phyloP scores from a whole-genome alignment of 768 basidiomycete species.

The Russula virescens region DNA sequence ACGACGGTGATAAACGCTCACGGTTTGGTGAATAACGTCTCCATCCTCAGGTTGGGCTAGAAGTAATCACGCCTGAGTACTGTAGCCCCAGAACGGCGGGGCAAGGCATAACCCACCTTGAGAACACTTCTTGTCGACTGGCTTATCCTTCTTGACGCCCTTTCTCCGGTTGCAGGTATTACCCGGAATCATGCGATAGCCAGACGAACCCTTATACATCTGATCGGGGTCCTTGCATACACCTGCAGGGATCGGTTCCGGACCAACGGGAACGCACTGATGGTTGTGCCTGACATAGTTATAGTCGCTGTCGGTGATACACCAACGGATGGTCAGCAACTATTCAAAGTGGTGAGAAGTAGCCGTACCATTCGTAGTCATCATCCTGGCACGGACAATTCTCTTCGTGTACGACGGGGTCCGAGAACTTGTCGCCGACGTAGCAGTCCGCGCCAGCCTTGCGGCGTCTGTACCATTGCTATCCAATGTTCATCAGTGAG shows the following conservation, averaged over 20 bases:
- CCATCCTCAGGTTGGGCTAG: conserved; percentile 79
- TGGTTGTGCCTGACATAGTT: conserved; percentile 74
- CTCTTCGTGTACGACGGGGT: conserved; percentile 81
- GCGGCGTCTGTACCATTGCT: conserved; percentile 94
- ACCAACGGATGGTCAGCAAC: conserved; percentile 1
- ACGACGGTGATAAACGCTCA: conserved; percentile 34
- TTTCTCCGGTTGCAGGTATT: conserved; percentile 66
- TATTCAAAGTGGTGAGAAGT: neutral
- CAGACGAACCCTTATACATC: conserved; percentile 82
- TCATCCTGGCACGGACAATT: conserved; percentile 76
- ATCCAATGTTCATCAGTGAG: conserved; percentile 1
- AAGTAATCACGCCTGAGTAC: conserved; percentile 2
- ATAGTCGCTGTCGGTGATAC: conserved; percentile 63
- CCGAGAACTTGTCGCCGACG: conserved; percentile 83
- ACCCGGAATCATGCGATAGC: conserved; percentile 88
- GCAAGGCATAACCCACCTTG: conserved; percentile 42
- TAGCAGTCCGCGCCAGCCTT: conserved; percentile 83
- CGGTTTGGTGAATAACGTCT: conserved; percentile 65
- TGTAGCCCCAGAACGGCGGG: neutral
- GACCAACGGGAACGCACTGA: conserved; percentile 79
- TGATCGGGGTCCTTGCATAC: conserved; percentile 55
- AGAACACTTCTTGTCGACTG: conserved; percentile 68
- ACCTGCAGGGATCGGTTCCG: conserved; percentile 78
- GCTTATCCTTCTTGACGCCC: conserved; percentile 65
- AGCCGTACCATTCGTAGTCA: conserved; percentile 86